Evolutionary conservation across 805 yeast genomes (phyloP), one percentile per base, ranked within the genome.

Genomic region (Starmerella ratchasimensis): DNA sequence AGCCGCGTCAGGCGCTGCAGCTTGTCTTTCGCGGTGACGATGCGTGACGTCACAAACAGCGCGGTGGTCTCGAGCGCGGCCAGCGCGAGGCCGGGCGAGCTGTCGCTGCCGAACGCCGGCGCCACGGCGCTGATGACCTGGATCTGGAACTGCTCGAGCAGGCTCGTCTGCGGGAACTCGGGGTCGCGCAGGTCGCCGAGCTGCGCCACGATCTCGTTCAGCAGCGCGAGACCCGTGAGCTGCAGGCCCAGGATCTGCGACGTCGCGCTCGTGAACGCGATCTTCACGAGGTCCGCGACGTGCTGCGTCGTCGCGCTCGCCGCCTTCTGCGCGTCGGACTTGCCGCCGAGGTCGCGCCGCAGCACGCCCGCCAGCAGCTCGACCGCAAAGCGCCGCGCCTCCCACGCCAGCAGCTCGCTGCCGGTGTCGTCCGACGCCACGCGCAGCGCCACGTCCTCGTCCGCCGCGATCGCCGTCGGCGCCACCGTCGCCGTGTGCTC

Each of bases 91-190:
- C 69, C 69, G 1, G 93, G 72, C 10, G 78, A 75, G 39, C 84
- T 76, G 15, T 76, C 86, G 3, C 68, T 62, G 24, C 68, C 69
- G 59, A 90, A 88, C 9, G 93, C 82, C 0, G 96, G 94, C 34
- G 83, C 70, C 39, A 88, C 64, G 0, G 97, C 93, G 41, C 94
- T 77, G 8, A 81, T 76, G 8, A 90, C 81, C 49, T 83, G 95
- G 0, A 97, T 97, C 51, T 90, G 95, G 51, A 80, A 94, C 57
- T 86, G 96, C 47, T 81, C 94, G 30, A 88, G 60, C 8, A 84
- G 65, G 0, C 88, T 70, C 13, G 70, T 69, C 3, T 75, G 74
- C 0, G 81, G 77, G 48, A 75, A 77, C 21, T 80, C 68, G 0
- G 88, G 83, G 53, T 80, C 94, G 9, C 63, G 68, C 34, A 74